Conservation (phyloP, 441 rosid genomes). For the Pelargonium fulgidum region DNA sequence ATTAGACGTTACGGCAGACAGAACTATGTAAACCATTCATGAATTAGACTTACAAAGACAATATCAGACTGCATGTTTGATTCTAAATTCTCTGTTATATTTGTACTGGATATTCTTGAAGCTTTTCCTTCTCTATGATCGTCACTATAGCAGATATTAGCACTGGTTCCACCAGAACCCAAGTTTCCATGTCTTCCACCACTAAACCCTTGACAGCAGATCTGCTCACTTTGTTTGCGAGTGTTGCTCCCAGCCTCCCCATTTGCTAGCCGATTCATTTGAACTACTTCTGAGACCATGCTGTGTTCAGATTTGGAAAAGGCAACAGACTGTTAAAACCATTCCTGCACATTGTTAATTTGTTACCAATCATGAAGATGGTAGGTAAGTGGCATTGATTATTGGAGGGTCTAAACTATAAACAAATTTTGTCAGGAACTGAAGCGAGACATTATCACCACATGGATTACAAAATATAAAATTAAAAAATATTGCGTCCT, state of each 20-base stretch:
- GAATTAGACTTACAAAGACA: conserved; percentile 38
- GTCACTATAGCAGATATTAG: conserved; percentile 25
- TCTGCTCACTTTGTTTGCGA: conserved; percentile 22
- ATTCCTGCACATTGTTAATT: too few relatives aligned
- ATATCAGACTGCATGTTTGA: conserved; percentile 22
- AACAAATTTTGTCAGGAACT: too few relatives aligned
- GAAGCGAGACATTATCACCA: too few relatives aligned
- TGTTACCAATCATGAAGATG: too few relatives aligned
- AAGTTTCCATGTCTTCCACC: conserved; percentile 28
- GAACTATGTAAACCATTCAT: conserved; percentile 13
- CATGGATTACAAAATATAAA: too few relatives aligned
- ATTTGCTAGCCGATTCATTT: conserved; percentile 27
- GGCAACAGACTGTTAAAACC: background rate
- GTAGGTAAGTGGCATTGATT: too few relatives aligned
- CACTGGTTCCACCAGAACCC: conserved; percentile 19
- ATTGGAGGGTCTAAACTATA: too few relatives aligned
- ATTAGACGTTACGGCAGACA: too few relatives aligned
- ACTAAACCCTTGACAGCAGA: conserved; percentile 25
- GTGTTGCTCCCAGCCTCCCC: conserved; percentile 35
- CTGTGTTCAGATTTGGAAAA: conserved; percentile 20
- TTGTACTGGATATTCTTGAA: conserved; percentile 1
- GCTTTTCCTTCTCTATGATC: conserved; percentile 26
- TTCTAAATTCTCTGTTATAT: conserved; percentile 25
- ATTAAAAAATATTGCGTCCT: too few relatives aligned
- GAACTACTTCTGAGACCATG: conserved; percentile 56